Evolutionary conservation across 2,329 filamentous ascomycete species (phyloP).

Genomic region (Aspergillus pseudotamarii): DNA sequence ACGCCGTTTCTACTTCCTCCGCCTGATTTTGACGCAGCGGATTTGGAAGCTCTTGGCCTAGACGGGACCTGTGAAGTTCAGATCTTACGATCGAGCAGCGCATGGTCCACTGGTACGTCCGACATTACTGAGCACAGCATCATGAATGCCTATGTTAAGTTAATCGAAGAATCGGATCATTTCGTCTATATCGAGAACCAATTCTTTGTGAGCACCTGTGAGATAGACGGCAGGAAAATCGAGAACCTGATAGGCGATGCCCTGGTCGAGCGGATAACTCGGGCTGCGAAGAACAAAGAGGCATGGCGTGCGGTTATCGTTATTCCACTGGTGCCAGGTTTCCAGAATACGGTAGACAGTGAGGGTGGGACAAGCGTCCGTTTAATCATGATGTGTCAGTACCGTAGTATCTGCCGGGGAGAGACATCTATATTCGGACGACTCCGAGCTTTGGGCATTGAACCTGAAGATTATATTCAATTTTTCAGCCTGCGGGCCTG

Average conservation of each 20-base stretch:
- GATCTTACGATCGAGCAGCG: constrained; percentile 84
- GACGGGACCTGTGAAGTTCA: constrained; percentile 96
- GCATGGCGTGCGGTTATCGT: constrained; percentile 88
- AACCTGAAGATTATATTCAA: constrained; percentile 91
- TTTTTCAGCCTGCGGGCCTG: constrained; percentile 93
- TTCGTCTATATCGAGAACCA: constrained; percentile 99
- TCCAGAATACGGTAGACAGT: constrained; percentile 93
- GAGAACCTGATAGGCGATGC: constrained; percentile 94
- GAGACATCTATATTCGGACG: constrained; percentile 90
- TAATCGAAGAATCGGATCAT: constrained; percentile 93
- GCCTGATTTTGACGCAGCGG: constrained; percentile 83
- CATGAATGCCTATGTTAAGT: constrained; percentile 89
- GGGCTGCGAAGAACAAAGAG: constrained; percentile 80
- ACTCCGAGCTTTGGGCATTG: constrained; percentile 75
- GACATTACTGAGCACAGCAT: constrained; percentile 91
- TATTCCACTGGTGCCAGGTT: constrained; percentile 96
- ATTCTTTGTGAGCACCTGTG: constrained; percentile 93
- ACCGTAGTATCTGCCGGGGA: constrained; percentile 91
- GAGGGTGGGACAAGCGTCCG: constrained; percentile 93
- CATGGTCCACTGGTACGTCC: constrained; percentile 87
- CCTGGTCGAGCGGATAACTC: constrained; percentile 85
- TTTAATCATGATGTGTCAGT: constrained; percentile 96
- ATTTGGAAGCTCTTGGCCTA: constrained; percentile 83
- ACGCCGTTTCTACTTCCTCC: constrained; percentile 92
- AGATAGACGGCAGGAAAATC: constrained; percentile 83